Base-by-base conservation (phyloP, 768 basidiomycete species). In the Termitomyces sp. region DNA sequence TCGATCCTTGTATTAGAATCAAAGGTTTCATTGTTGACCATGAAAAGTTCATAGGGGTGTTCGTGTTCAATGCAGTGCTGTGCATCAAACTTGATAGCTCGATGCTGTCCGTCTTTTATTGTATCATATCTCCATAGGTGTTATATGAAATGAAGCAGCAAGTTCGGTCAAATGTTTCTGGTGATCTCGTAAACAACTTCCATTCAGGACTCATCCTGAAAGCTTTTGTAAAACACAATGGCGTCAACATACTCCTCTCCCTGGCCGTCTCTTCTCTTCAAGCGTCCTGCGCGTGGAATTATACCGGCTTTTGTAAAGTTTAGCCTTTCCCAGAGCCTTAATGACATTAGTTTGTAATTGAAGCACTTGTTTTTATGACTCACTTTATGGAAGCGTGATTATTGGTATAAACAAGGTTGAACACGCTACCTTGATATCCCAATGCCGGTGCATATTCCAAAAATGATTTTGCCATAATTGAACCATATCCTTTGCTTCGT, bases 181-280 rank as follows among this genome's bases (percentile, higher is more conserved):
- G n/a, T 22, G 24, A 16, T 27, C 16, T 11, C 15, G 16, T 11
- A n/a, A 6, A 30, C 5, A 18, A 13, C 54, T 36, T 24, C 47
- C 30, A 20, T 42, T 57, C 54, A 58, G 30, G 65, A 59, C 31
- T 65, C 61, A 36, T 79, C 76, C 4, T 76, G 76, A 68, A 93
- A 94, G 61, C 80, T 83, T 75, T 89, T 93, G 75, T 91, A 93
- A 66, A 91, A 81, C 16, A 97, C 82, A 73, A 86, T 85, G 0
- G 95, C 93, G 68, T 97, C 94, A 8, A 95, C 86, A 64, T 85
- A 95, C 68, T 95, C 93, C 67, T 96, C 95, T 15, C 83, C 88
- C 5, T 74, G 67, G 0, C 89, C 93, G 64, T 91, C 87, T 48
- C 76, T 75, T 7, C 78, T 81, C 61, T 73, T 82, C 48, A 96